Evolutionary conservation across 768 basidiomycete genomes (phyloP).

Genomic region (Phaeotremella fagi): DNA sequence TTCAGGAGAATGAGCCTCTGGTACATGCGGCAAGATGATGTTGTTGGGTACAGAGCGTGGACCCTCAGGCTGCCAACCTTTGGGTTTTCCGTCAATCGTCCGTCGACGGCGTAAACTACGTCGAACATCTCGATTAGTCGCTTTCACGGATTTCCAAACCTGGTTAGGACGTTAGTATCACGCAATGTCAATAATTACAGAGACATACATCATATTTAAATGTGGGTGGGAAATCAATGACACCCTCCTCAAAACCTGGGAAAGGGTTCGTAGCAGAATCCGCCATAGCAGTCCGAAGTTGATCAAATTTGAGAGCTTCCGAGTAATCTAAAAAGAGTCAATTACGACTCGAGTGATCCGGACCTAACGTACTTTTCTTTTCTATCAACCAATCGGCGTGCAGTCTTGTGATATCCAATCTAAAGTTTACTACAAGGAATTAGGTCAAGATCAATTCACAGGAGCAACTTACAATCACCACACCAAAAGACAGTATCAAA

Average conservation of each 20-base stretch:
- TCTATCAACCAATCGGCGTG: conserved; percentile 94
- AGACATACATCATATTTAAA: conserved; percentile 79
- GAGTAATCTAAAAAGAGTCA: conserved; percentile 59
- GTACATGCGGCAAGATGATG: conserved; percentile 24
- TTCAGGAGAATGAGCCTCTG: conserved; percentile 23
- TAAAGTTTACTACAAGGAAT: conserved; percentile 62
- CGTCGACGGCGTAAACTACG: conserved; percentile 18
- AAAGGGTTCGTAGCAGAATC: conserved; percentile 58
- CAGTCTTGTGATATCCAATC: conserved; percentile 77
- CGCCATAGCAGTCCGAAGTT: conserved; percentile 71
- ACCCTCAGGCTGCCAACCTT: not conserved
- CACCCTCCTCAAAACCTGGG: conserved; percentile 70
- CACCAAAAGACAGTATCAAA: conserved; percentile 86
- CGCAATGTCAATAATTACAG: not conserved
- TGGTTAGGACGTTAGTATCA: conserved; percentile 2
- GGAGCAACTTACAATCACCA: conserved; percentile 59
- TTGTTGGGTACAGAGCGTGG: not conserved
- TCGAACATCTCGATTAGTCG: conserved; percentile 34
- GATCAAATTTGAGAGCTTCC: conserved; percentile 85
- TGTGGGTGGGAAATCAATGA: conserved; percentile 82
- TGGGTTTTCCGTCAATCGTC: conserved; percentile 7
- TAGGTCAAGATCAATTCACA: not conserved
- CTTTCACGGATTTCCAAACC: conserved; percentile 46
- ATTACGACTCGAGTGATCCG: conserved; percentile 12
- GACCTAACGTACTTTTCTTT: conserved; percentile 58